phyloP scores from a whole-genome alignment of 2,329 filamentous ascomycete genomes.

The Laburnicola sp. region DNA sequence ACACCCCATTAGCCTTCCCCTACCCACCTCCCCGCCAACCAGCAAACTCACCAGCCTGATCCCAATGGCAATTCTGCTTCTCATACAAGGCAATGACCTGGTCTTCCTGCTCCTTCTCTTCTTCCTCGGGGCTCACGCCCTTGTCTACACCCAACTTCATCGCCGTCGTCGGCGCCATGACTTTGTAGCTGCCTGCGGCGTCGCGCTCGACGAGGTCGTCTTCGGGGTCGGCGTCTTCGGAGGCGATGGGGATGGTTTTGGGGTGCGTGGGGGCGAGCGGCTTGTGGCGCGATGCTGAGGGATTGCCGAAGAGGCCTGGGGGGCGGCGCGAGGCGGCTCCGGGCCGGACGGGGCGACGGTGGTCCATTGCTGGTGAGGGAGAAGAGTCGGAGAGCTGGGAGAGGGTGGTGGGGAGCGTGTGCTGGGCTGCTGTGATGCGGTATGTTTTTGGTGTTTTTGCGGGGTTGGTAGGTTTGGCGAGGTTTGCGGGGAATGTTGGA shows the following conservation, averaged over 20 bases:
- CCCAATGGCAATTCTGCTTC: slow-evolving; percentile 35
- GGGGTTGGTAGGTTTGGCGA: slow-evolving; percentile 19
- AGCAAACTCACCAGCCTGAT: slow-evolving; percentile 20
- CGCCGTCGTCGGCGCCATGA: slow-evolving; percentile 35
- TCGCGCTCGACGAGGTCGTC: slow-evolving; percentile 56
- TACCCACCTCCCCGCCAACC: not conserved
- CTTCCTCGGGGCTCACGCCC: slow-evolving; percentile 21
- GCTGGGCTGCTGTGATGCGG: not conserved
- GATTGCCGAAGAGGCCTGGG: slow-evolving; percentile 5
- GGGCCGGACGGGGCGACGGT: slow-evolving; percentile 32
- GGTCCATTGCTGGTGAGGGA: slow-evolving; percentile 18
- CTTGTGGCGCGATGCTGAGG: slow-evolving; percentile 26
- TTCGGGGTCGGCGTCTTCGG: slow-evolving; percentile 38
- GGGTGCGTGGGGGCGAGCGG: slow-evolving; percentile 14
- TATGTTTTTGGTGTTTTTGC: slow-evolving; percentile 20
- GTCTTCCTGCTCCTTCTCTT: slow-evolving; percentile 40
- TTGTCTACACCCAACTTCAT: slow-evolving; percentile 21
- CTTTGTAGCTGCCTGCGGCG: slow-evolving; percentile 52
- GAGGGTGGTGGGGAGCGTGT: not conserved
- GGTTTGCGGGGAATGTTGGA: slow-evolving; percentile 19
- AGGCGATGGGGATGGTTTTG: slow-evolving; percentile 17
- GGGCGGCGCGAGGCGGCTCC: slow-evolving; percentile 27
- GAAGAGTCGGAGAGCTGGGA: not conserved
- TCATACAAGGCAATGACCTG: slow-evolving; percentile 40
- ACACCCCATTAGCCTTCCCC: slow-evolving; percentile 2